Conservation (phyloP, 2,329 filamentous ascomycete genomes). For the Clarireedia paspali region DNA sequence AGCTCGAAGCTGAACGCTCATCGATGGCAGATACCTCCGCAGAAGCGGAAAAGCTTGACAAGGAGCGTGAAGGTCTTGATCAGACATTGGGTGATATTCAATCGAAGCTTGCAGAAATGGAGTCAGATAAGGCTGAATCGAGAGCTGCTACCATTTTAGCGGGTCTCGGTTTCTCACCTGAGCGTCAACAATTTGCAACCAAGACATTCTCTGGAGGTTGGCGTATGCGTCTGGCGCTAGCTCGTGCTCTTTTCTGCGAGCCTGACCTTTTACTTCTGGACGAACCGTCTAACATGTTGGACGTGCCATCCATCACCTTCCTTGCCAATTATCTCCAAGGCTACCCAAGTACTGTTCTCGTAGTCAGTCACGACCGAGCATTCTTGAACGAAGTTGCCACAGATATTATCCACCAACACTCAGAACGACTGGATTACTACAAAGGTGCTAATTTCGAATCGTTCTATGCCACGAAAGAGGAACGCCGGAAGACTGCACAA, state of each 20-base stretch:
- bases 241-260: slow-evolving; percentile 94
- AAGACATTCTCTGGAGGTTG: slow-evolving; percentile 99
- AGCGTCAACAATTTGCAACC: slow-evolving; percentile 85
- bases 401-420: slow-evolving; percentile 98
- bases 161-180: slow-evolving; percentile 90
- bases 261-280: slow-evolving; percentile 92
- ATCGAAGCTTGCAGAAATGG: slow-evolving; percentile 91
- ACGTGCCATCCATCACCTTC: slow-evolving; percentile 99
- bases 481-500: slow-evolving; percentile 92
- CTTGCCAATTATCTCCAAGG: slow-evolving; percentile 88
- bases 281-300: slow-evolving; percentile 99
- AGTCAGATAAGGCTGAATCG: slow-evolving; percentile 96
- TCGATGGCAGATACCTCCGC: slow-evolving; percentile 85
- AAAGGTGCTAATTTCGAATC: slow-evolving; percentile 94
- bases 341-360: slow-evolving; percentile 90
- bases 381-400: slow-evolving; percentile 99
- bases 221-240: slow-evolving; percentile 95
- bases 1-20: slow-evolving; percentile 69
- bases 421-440: slow-evolving; percentile 96
- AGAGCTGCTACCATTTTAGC: slow-evolving; percentile 92
- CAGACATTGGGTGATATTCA: slow-evolving; percentile 88
- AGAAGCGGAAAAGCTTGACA: slow-evolving; percentile 78
- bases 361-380: slow-evolving; percentile 97
- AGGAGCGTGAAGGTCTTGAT: slow-evolving; percentile 83
- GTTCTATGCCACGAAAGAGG: slow-evolving; percentile 96